Evolutionary conservation across 306 rosid genomes (phyloP).

Genomic region (Medicago ruthenica): DNA sequence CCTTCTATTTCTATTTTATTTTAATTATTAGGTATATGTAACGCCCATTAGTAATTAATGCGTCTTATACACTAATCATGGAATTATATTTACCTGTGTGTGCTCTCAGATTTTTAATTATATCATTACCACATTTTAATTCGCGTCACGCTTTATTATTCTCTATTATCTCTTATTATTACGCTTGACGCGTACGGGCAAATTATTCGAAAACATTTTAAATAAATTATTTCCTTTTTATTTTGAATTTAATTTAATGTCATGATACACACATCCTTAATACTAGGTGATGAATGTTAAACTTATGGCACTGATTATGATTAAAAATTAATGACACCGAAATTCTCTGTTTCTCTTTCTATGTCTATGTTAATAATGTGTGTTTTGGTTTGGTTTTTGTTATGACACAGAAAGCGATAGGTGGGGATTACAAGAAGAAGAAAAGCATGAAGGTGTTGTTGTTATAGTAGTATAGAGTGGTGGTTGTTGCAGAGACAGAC

Average conservation of each 20-base stretch:
- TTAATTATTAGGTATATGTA: neutral
- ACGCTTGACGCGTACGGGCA: too few species aligned
- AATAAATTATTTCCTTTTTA: too few species aligned
- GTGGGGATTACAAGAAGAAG: conserved; percentile 42
- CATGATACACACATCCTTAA: too few species aligned
- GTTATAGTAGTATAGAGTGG: conserved; percentile 25
- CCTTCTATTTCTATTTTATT: neutral
- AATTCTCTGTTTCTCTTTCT: conserved; percentile 11
- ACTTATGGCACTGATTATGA: neutral
- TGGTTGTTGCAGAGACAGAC: conserved; percentile 45
- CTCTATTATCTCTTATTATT: neutral
- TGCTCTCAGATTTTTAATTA: neutral
- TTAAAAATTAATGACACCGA: conserved; percentile 24
- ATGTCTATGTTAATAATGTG: neutral
- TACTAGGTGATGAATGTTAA: neutral
- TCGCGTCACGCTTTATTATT: neutral
- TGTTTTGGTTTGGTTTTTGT: conserved; percentile 23
- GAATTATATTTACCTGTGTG: conserved; percentile 47
- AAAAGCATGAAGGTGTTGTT: neutral
- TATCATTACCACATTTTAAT: conserved; percentile 12
- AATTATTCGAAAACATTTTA: too few species aligned
- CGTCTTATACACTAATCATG: conserved; percentile 37
- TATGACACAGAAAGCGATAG: conserved; percentile 34
- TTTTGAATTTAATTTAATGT: too few species aligned
- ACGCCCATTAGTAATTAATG: conserved; percentile 53